Conservation (phyloP, 1,284 basidiomycete species). For the Rhodotorula sp. region DNA sequence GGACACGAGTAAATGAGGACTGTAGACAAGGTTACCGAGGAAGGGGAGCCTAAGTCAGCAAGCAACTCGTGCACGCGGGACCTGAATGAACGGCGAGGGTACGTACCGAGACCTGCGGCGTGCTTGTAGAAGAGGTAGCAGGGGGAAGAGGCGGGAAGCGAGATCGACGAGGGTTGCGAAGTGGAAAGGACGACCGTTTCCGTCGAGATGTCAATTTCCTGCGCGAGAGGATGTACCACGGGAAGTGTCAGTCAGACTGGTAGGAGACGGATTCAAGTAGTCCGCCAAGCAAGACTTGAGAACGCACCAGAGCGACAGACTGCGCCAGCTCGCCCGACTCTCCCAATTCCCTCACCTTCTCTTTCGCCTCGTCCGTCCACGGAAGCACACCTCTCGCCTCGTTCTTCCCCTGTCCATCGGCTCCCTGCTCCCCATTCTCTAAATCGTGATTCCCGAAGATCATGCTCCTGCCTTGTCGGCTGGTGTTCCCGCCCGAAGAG, state of each 20-base stretch:
- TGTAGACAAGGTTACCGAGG: constrained; percentile 45
- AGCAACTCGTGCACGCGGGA: not conserved
- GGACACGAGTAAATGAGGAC: constrained; percentile 89
- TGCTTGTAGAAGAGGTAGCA: constrained; percentile 32
- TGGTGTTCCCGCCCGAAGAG: not conserved
- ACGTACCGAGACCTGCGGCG: constrained; percentile 15
- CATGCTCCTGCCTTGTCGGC: constrained; percentile 6
- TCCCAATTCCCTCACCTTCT: constrained; percentile 5
- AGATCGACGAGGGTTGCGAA: constrained; percentile 16
- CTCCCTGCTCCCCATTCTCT: too few relatives aligned
- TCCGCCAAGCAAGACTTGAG: too few relatives aligned
- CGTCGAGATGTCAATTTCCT: constrained; percentile 31
- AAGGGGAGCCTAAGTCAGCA: not conserved
- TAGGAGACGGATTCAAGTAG: not conserved
- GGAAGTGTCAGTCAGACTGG: not conserved
- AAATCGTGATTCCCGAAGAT: constrained; percentile 6
- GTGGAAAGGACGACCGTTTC: constrained; percentile 24
- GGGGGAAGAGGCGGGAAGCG: constrained; percentile 15
- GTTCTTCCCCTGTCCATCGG: not conserved
- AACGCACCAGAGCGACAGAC: constrained; percentile 7
- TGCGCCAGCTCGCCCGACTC: not conserved
- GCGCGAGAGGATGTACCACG: not conserved
- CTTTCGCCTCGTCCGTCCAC: constrained; percentile 29
- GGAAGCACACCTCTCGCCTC: constrained; percentile 12
- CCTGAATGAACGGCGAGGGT: not conserved